These are phyloP conservation scores for Fomes fomentarius DNA, from an alignment of 1,284 basidiomycete genomes.

Conservation along the genomic window DNA sequence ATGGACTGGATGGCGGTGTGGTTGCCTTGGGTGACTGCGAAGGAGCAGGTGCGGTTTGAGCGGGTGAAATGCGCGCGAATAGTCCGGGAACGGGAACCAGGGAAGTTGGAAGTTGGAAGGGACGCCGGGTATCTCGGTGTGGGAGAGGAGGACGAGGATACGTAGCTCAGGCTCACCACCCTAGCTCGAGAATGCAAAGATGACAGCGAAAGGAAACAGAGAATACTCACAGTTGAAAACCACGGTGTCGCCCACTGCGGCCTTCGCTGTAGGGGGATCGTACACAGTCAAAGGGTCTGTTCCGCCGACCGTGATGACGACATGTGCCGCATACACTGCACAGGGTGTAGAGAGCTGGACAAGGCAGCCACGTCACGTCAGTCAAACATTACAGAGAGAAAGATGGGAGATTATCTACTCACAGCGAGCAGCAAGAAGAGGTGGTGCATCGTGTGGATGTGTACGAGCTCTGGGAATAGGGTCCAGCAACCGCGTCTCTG, in stretches of 20 bases:
- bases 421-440: neutral
- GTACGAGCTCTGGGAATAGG: too few relatives aligned
- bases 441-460: neutral
- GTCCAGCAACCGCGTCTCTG: too few relatives aligned
- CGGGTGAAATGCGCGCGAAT: neutral
- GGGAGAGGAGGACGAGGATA: neutral
- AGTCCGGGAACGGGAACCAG: too few relatives aligned
- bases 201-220: too few relatives aligned
- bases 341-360: conserved; percentile 25
- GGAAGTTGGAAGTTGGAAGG: too few relatives aligned
- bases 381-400: neutral
- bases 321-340: conserved; percentile 34
- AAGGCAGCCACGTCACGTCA: too few relatives aligned
- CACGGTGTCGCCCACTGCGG: conserved; percentile 50
- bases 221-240: conserved; percentile 60
- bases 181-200: neutral
- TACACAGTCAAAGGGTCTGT: conserved; percentile 51
- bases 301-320: conserved; percentile 50
- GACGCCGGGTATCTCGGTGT: neutral
- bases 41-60: too few relatives aligned
- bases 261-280: conserved; percentile 48
- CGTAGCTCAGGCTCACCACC: neutral
- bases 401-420: neutral
- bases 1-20: conserved; percentile 60
- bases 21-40: conserved; percentile 55